These are phyloP conservation scores for Tulasnella sp. DNA, from an alignment of 768 basidiomycete species.

Conservation along the genomic window DNA sequence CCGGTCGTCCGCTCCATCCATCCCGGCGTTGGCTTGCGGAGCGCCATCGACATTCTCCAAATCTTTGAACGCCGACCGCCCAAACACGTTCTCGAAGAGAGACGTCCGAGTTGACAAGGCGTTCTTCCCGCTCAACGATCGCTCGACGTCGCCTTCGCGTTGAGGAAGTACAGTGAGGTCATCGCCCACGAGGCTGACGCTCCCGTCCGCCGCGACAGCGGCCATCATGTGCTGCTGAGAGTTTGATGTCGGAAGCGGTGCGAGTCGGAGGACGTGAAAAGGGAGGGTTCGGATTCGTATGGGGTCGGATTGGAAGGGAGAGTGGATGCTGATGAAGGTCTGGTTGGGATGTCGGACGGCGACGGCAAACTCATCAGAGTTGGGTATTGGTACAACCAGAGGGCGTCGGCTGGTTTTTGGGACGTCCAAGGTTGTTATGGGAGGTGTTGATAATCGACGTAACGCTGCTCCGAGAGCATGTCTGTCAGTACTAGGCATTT, in stretches of 20 bases:
- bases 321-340: constrained; percentile 31
- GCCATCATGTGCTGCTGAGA: constrained; percentile 33
- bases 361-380: constrained; percentile 18
- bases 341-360: constrained; percentile 17
- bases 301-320: constrained; percentile 28
- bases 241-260: constrained; percentile 27
- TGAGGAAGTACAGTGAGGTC: constrained; percentile 28
- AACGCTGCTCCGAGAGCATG: neutral
- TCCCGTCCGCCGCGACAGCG: constrained; percentile 57
- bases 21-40: constrained; percentile 19
- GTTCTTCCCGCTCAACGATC: constrained; percentile 19
- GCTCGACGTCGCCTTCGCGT: constrained; percentile 33
- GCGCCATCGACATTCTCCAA: constrained; percentile 13
- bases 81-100: constrained; percentile 87
- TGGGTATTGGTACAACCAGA: neutral
- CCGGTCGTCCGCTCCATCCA: constrained; percentile 20
- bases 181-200: constrained; percentile 59
- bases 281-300: constrained; percentile 42
- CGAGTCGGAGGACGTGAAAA: constrained; percentile 45
- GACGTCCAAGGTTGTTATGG: neutral
- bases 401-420: neutral
- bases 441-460: neutral
- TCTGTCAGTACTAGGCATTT: neutral
- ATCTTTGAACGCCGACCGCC: constrained; percentile 51
- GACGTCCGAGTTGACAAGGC: constrained; percentile 33